These are phyloP conservation scores for Musa balbisiana DNA, from an alignment of 202 grass and related monocot species.

Conservation along the genomic window DNA sequence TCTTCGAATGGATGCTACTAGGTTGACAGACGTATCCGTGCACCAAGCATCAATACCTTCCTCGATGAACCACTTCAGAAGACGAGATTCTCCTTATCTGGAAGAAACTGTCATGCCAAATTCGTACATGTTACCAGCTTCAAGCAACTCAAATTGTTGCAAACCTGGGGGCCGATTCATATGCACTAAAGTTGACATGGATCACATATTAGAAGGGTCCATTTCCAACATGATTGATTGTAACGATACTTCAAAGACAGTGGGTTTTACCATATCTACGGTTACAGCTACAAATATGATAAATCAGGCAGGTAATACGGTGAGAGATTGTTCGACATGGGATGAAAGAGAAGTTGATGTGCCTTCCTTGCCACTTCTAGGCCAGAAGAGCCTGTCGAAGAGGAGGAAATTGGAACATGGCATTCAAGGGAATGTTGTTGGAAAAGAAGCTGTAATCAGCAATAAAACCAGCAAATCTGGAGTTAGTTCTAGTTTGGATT, in stretches of 20 bases:
- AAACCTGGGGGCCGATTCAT: neutral
- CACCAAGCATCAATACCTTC: neutral
- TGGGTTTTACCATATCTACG: neutral
- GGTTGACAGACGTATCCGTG: neutral
- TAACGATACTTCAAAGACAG: neutral
- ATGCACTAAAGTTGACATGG: neutral
- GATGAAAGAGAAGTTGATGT: neutral
- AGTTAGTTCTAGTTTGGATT: neutral
- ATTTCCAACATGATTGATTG: neutral
- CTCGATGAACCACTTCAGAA: neutral
- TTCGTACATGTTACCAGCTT: neutral
- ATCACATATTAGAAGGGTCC: neutral
- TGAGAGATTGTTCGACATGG: neutral
- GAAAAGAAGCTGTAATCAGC: neutral
- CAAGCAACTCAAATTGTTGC: neutral
- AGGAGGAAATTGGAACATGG: neutral
- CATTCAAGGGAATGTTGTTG: neutral
- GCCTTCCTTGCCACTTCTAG: neutral
- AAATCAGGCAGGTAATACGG: conserved; percentile 4
- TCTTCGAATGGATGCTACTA: conserved; percentile 14
- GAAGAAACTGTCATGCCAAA: conserved; percentile 1
- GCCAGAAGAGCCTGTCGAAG: neutral
- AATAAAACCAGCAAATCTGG: neutral
- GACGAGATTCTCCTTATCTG: neutral
- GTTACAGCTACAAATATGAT: neutral